Percentiles rank a stretch among this genome's conserved stretches.
These are phyloP conservation scores for Phyllosticta citriasiana DNA, from an alignment of 2,329 filamentous ascomycete genomes.

Conservation along the genomic window DNA sequence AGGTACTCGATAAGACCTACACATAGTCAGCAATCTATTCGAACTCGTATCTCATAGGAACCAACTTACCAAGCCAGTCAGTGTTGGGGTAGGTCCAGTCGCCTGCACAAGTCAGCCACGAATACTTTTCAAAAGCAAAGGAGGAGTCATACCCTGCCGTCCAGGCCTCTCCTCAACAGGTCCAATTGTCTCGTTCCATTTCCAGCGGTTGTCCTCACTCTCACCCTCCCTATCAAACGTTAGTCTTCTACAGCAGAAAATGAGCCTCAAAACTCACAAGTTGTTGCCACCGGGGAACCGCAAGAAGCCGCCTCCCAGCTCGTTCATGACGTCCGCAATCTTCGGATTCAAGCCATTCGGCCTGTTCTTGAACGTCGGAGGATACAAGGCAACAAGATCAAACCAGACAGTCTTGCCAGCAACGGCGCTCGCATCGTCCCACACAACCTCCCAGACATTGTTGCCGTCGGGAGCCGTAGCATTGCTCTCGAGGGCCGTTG, in stretches of 20 bases:
- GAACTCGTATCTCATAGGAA: background rate
- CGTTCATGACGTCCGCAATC: slow-evolving; percentile 5
- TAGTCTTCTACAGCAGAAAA: background rate
- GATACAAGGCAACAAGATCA: slow-evolving; percentile 9
- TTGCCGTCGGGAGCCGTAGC: slow-evolving; percentile 6
- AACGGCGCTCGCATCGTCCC: slow-evolving; percentile 1
- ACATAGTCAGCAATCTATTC: background rate
- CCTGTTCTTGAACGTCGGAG: slow-evolving; percentile 10
- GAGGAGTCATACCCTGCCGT: slow-evolving; percentile 44
- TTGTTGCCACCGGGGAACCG: slow-evolving; percentile 55
- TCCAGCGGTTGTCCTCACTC: slow-evolving; percentile 33
- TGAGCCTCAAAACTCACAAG: slow-evolving; percentile 21
- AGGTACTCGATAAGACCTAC: slow-evolving; percentile 50
- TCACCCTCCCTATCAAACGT: slow-evolving; percentile 21
- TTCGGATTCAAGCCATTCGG: slow-evolving; percentile 5
- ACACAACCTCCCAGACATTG: slow-evolving; percentile 11
- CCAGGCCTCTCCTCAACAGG: slow-evolving; percentile 45
- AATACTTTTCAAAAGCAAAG: slow-evolving; percentile 17
- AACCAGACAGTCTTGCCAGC: slow-evolving; percentile 7
- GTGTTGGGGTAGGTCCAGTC: slow-evolving; percentile 54
- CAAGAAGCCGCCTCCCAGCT: slow-evolving; percentile 36
- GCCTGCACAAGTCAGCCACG: slow-evolving; percentile 20
- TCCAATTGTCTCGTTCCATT: slow-evolving; percentile 45
- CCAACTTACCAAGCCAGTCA: slow-evolving; percentile 40
- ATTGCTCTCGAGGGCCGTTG: slow-evolving; percentile 1